Evolutionary conservation across 768 basidiomycete genomes (phyloP), one percentile per base, ranked within the genome.

Genomic region (Lactarius hatsudake): DNA sequence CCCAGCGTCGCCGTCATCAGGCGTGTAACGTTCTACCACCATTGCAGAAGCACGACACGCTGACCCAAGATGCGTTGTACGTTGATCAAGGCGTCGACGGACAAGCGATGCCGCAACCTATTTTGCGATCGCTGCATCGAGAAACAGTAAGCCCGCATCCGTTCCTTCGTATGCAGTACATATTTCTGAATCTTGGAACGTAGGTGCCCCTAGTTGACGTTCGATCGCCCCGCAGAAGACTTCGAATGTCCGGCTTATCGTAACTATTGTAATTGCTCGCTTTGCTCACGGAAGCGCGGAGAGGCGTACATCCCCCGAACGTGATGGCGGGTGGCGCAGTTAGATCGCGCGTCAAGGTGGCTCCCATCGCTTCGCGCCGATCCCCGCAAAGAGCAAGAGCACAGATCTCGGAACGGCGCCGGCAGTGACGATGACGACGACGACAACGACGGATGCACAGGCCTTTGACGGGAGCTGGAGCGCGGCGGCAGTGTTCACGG

Each of bases 161-260:
- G 1, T n/a, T 0, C 32, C 17, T 38, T 15, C 4, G 1, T 20
- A 51, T 18, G 1, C 18, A 8, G 26, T n/a, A 13, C 5, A 28
- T 9, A 48, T 30, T 30, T 30, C 28, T 60, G 12, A 60, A n/a
- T 26, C 40, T 42, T 23, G n/a, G 26, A 18, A 17, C 15, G n/a
- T 48, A 82, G 81, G 68, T 82, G 82, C 62, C 78, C 79, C 1
- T 75, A 78, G 20, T 63, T 80, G 66, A 28, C 26, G 26, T 28
- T 28, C 26, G 1, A 28, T 28, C 26, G 26, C 26, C 2, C 26
- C 26, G 2, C 26, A 2, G 26, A 28, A 28, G 26, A 28, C 26
- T 28, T 28, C 26, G 26, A n/a, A n/a, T n/a, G n/a, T 2, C 26
- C 26, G 26, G 26, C 26, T 28, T 28, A 2, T 28, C 26, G 26